Conservation (phyloP, 78 protist species). For the Dictyostelium brefeldianum region DNA sequence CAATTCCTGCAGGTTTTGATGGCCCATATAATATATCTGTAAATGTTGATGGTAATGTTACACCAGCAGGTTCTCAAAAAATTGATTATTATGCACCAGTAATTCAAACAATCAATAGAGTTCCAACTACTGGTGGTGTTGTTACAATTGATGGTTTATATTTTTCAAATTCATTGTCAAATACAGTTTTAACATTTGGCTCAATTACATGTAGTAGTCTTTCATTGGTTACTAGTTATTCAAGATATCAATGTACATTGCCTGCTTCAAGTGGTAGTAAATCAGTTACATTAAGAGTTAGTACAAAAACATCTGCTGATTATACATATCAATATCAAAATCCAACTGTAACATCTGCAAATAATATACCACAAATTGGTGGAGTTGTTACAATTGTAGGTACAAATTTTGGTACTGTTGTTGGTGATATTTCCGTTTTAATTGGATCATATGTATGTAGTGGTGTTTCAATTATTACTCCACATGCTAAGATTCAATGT, state of each 20-base stretch:
- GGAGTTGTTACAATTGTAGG: constrained; percentile 1
- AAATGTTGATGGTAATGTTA: constrained; percentile 10
- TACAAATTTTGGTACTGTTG: neutral
- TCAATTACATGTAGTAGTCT: neutral
- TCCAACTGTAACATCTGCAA: neutral
- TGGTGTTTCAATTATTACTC: neutral
- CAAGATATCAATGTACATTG: constrained; percentile 1
- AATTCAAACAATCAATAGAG: neutral
- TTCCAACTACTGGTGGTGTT: constrained; percentile 27
- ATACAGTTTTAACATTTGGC: neutral
- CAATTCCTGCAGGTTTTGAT: constrained; percentile 37
- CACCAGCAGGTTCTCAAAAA: neutral
- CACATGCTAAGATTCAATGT: neutral
- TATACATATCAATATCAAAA: neutral
- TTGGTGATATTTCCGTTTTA: neutral
- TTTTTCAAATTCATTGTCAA: neutral
- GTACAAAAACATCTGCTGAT: neutral
- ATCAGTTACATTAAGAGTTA: neutral
- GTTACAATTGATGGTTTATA: constrained; percentile 6
- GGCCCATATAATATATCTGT: constrained; percentile 21
- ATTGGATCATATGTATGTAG: neutral
- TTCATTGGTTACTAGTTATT: neutral
- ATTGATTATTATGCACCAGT: constrained; percentile 23
- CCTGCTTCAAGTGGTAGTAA: constrained; percentile 3
- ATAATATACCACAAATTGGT: neutral